Evolutionary conservation across 495 filamentous ascomycete genomes (phyloP).

Genomic region (Trichocladium uniseriatum): DNA sequence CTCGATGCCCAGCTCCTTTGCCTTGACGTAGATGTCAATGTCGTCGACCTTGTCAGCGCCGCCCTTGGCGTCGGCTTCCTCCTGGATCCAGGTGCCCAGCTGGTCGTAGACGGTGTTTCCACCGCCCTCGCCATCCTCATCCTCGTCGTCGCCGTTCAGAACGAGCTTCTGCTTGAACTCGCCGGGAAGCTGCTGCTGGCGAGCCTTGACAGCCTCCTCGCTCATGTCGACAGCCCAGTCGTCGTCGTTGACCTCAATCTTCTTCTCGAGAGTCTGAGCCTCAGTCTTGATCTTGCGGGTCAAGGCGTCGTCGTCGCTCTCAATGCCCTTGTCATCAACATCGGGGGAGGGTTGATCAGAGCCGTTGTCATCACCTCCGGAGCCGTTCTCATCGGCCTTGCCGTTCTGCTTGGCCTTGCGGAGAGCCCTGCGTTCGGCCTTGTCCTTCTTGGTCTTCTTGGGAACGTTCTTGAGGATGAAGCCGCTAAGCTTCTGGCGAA

Average conservation of each 20-base stretch:
- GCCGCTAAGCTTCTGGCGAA: conserved; percentile 88
- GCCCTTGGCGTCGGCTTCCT: conserved; percentile 59
- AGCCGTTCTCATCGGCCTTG: conserved; percentile 52
- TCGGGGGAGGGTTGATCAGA: conserved; percentile 62
- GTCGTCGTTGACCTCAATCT: conserved; percentile 63
- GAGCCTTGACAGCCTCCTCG: conserved; percentile 86
- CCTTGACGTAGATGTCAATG: conserved; percentile 89
- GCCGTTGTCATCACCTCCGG: conserved; percentile 52
- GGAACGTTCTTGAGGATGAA: conserved; percentile 96
- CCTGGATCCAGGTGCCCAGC: conserved; percentile 85
- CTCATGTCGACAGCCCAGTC: conserved; percentile 95
- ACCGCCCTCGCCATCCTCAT: conserved; percentile 67
- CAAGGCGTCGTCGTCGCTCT: conserved; percentile 84
- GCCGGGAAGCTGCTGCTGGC: conserved; percentile 77
- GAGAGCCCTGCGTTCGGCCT: conserved; percentile 80
- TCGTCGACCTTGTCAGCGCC: conserved; percentile 68
- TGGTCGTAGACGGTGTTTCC: conserved; percentile 79
- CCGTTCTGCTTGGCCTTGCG: conserved; percentile 77
- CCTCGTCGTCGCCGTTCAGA: conserved; percentile 76
- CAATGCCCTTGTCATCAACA: conserved; percentile 57
- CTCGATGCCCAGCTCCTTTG: conserved; percentile 91
- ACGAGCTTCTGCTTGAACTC: conserved; percentile 86
- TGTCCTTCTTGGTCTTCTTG: conserved; percentile 88
- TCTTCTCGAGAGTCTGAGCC: conserved; percentile 60
- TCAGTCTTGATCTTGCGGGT: conserved; percentile 81